phyloP scores from a whole-genome alignment of 176 grass and related monocot genomes.

The Avena eriantha region DNA sequence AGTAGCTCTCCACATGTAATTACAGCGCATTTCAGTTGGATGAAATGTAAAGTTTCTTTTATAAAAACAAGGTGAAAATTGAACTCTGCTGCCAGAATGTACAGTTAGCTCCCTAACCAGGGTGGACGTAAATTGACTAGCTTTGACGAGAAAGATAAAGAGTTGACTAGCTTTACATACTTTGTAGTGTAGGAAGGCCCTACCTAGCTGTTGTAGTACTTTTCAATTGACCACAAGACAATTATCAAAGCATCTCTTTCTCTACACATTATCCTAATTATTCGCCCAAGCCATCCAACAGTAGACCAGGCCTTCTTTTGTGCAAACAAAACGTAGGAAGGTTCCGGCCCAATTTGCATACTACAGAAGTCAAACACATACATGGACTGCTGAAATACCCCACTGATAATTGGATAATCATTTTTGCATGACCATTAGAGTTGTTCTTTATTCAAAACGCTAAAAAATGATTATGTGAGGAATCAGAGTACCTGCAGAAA shows the following conservation, averaged over 20 bases:
- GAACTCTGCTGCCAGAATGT: conserved; percentile 4
- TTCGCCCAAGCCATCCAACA: conserved; percentile 34
- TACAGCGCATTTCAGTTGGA: conserved; percentile 34
- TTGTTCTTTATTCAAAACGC: conserved; percentile 36
- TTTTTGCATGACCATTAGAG: conserved; percentile 21
- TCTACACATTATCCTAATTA: conserved; percentile 28
- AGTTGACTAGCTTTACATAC: conserved; percentile 11
- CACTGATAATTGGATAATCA: conserved; percentile 31
- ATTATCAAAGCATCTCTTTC: conserved; percentile 25
- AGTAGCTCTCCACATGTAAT: conserved; percentile 4
- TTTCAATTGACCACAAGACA: conserved; percentile 37
- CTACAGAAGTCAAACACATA: conserved; percentile 49
- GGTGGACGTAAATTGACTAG: neutral
- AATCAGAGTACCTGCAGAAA: conserved; percentile 31
- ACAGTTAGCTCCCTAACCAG: conserved; percentile 23
- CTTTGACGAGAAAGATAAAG: neutral
- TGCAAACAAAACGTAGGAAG: conserved; percentile 27
- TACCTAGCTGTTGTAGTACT: neutral
- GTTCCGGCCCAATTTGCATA: conserved; percentile 34
- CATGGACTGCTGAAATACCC: conserved; percentile 6
- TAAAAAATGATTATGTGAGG: conserved; percentile 32
- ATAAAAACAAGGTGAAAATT: neutral
- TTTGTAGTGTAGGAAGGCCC: conserved; percentile 26
- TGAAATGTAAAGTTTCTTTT: neutral
- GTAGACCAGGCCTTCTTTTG: conserved; percentile 16